phyloP scores from a whole-genome alignment of 306 rosid species.

The Pyrus communis region DNA sequence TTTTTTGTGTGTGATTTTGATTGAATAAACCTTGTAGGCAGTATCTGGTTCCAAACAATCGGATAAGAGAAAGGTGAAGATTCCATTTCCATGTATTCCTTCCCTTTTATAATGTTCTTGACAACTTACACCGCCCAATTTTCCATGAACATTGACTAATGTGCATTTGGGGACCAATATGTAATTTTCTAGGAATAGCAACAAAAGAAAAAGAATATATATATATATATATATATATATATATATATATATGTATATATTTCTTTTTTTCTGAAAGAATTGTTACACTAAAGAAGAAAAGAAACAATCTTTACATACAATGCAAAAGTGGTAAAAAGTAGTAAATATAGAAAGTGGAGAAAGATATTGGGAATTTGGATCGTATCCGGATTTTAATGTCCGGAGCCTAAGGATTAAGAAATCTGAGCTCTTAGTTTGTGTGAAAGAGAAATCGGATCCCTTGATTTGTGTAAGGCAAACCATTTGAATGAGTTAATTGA shows the following conservation, averaged over 20 bases:
- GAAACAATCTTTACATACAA: neutral
- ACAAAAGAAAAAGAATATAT: neutral
- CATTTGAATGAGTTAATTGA: too few relatives aligned
- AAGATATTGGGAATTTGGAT: neutral
- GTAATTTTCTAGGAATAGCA: neutral
- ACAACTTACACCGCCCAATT: neutral
- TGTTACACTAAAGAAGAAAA: too few relatives aligned
- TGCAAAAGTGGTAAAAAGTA: too few relatives aligned
- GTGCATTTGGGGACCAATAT: neutral
- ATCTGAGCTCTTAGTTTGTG: too few relatives aligned
- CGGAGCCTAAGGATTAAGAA: too few relatives aligned
- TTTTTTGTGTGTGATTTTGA: too few relatives aligned
- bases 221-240: neutral
- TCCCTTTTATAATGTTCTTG: neutral
- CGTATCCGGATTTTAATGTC: too few relatives aligned
- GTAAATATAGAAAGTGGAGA: neutral
- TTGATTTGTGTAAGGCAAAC: too few relatives aligned
- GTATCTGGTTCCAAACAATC: neutral
- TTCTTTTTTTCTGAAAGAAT: neutral
- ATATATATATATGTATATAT: too few relatives aligned
- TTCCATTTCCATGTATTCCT: neutral
- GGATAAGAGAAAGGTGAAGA: neutral
- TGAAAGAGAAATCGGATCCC: too few relatives aligned
- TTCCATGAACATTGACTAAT: neutral
- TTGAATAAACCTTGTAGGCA: neutral